These are phyloP conservation scores for Apophysomyces variabilis DNA, from an alignment of 371 early-diverging fungal species.

Conservation along the genomic window DNA sequence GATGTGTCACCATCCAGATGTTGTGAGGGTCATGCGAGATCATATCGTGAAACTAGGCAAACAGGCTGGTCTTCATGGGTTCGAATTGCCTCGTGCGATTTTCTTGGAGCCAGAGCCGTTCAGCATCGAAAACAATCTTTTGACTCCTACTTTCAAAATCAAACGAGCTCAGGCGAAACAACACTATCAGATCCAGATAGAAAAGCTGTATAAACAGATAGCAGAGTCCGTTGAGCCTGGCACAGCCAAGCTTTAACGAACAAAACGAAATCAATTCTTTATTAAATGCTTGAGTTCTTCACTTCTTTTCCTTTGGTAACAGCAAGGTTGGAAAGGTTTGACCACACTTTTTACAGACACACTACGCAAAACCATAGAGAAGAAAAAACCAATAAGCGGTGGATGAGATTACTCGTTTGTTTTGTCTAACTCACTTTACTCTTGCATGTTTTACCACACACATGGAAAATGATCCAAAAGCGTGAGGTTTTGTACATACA, in stretches of 20 bases:
- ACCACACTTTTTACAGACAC: constrained; percentile 2
- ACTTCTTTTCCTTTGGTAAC: constrained; percentile 2
- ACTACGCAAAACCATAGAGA: not conserved
- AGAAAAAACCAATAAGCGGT: not conserved
- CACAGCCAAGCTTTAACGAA: constrained; percentile 22
- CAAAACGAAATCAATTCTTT: not conserved
- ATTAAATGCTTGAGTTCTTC: not conserved
- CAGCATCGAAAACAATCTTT: constrained; percentile 59
- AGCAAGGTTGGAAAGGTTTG: constrained; percentile 1
- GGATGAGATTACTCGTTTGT: too few relatives aligned
- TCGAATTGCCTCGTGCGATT: constrained; percentile 61
- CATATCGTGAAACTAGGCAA: constrained; percentile 66
- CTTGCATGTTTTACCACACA: not conserved
- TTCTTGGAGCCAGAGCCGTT: constrained; percentile 58
- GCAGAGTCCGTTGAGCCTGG: constrained; percentile 14
- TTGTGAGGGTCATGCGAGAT: constrained; percentile 62
- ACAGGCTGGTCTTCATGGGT: constrained; percentile 60
- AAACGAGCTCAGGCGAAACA: constrained; percentile 78
- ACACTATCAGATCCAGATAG: constrained; percentile 64
- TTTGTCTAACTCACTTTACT: not conserved
- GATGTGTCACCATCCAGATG: constrained; percentile 61
- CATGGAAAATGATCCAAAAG: not conserved
- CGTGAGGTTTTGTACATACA: not conserved
- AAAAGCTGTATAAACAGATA: constrained; percentile 60
- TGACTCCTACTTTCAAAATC: constrained; percentile 77